Base-by-base conservation (phyloP, 169 alveolate species). In the Blepharisma undulans region DNA sequence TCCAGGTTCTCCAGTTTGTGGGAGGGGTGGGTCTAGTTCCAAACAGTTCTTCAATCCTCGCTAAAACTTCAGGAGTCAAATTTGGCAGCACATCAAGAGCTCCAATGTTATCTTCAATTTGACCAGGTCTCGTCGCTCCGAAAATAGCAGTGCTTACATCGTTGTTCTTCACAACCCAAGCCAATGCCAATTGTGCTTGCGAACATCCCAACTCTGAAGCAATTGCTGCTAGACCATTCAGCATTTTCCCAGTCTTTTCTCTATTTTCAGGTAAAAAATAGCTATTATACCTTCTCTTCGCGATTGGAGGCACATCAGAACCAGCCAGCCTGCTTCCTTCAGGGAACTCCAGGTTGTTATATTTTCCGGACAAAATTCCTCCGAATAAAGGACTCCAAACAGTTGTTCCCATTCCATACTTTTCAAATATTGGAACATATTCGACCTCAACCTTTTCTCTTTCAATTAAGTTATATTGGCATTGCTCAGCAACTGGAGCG, bases 311-410 rank as follows among this genome's bases (percentile, higher is more conserved):
- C 27, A 78, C 78, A 33, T 66, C 78, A 87, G 90, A 66, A 27
- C 86, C 72, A 10, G 90, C 82, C 86, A 91, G 94, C 94, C 98
- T 90, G 71, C 94, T 84, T 30, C 91, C 98, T n/a, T 92, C 95
- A 22, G 96, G 96, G 48, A 93, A 84, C 1, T 95, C 96, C 2
- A 95, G 96, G 36, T 93, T 95, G 33, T 93, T 95, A 92, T 97
- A 97, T 79, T 94, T 96, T 76, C 98, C 98, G 25, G 97, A 86
- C 21, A 96, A 93, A 76, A 95, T 87, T 79, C 98, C 98, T 82
- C 95, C 88, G 8, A 90, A 84, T n/a, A 96, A 88, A 72, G 98
- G 98, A 90, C 95, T 87, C 97, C 96, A 96, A 66, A 95, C 82
- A 18, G 97, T 94, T 14, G 95, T 89, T 29, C 97, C 97, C 74